phyloP scores from a whole-genome alignment of 2,329 filamentous ascomycete genomes.

The Aspergillus glaucus region DNA sequence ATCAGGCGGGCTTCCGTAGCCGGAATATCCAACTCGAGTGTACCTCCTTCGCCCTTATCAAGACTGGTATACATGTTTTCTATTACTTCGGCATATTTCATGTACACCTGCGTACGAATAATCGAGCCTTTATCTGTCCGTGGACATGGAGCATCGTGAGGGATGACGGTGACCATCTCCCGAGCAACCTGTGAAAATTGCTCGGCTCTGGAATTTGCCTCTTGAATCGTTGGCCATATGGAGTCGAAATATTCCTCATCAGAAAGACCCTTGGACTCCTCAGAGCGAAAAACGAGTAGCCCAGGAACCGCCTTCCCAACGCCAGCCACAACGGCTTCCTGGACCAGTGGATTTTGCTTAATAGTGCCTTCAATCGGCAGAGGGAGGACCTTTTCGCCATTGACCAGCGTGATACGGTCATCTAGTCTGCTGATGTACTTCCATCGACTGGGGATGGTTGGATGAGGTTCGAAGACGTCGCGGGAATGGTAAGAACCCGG shows the following conservation, averaged over 20 bases:
- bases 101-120: conserved; percentile 47
- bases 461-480: conserved; percentile 28
- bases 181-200: conserved; percentile 39
- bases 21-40: conserved; percentile 27
- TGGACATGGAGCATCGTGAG: conserved; percentile 36
- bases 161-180: conserved; percentile 36
- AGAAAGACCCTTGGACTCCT: conserved; percentile 15
- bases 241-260: conserved; percentile 30
- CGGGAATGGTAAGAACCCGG: conserved; percentile 28
- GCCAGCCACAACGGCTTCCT: conserved; percentile 28
- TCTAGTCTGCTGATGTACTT: conserved; percentile 29
- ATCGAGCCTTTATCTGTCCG: conserved; percentile 50
- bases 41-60: conserved; percentile 13
- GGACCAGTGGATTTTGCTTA: conserved; percentile 24
- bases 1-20: conserved; percentile 30
- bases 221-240: conserved; percentile 34
- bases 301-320: conserved; percentile 20
- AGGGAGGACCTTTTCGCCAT: conserved; percentile 30
- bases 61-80: conserved; percentile 21
- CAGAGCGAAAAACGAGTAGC: conserved; percentile 21
- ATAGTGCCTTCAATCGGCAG: conserved; percentile 27
- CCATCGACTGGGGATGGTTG: conserved; percentile 23
- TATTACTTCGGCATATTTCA: conserved; percentile 40
- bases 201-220: conserved; percentile 37
- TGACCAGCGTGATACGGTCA: conserved; percentile 26